Evolutionary conservation across 108 stramenopile genomes (phyloP), one percentile per base, ranked within the genome.

Genomic region (Nitzschia palea): DNA sequence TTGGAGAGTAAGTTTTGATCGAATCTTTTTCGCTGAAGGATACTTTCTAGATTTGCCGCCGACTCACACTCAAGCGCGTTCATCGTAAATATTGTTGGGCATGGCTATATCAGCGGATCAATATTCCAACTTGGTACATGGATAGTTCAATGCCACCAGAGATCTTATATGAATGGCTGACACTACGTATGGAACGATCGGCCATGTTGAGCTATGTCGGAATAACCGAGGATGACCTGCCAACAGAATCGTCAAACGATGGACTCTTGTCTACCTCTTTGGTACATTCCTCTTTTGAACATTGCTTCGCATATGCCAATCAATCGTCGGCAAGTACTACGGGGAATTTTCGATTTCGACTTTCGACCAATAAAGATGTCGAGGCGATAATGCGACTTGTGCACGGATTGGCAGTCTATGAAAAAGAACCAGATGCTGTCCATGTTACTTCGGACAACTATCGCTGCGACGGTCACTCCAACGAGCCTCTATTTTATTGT

Each of bases 341-440:
- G 8, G 15, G 12, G 27, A 55, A 68, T 18, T 68, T 55, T 44
- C 67, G 44, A 56, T 44, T 68, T 30, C 42, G 45, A 28, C 53
- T 54, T 32, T 35, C 34, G 8, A 31, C 30, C 0, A 15, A 17
- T 18, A 52, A 66, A 4, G 66, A 72, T 33, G 8, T 72, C 23
- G 25, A 33, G 8, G 31, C 56, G 8, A 68, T 77, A 14, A 29
- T 20, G 17, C 37, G 67, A 18, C 55, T 80, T 36, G 79, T 80
- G 12, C 65, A 71, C 0, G 79, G 70, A 14, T 42, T 80, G 40
- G 79, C 79, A 0, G 62, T 27, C 3, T 80, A 74, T 40, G 79
- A 69, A 32, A 75, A 80, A 8, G 79, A 80, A 55, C 44, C 45
- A 10, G 79, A 80, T 42, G 63, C 55, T 14, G 74, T 80, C 28